Base-by-base conservation (phyloP, 2,329 filamentous ascomycete genomes). In the Alternaria burnsii region DNA sequence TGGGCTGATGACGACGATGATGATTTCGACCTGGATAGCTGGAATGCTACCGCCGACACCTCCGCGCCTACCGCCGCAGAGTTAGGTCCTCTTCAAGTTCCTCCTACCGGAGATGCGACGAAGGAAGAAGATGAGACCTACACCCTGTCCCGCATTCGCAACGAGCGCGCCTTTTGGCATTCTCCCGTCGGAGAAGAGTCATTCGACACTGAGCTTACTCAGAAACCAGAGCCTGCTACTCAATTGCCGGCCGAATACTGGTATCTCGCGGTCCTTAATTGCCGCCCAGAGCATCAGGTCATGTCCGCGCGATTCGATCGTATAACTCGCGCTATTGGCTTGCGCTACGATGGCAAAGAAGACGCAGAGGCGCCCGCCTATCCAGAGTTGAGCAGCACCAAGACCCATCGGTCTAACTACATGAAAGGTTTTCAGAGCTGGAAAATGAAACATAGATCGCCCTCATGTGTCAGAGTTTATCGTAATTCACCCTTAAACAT, bases 1-100 rank as follows among this genome's bases (percentile, higher is more conserved):
- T 73, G 71, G 71, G 60, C 68, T 16, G 67, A 73, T 24, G 67
- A 73, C n/a, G 70, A 71, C 5, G 63, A 70, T 1, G 69, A 72
- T 32, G 61, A 69, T 26, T 72, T 70, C 40, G 55, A 66, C 9
- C 32, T 62, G 10, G 54, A 60, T 8, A 26, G 51, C 20, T 70
- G 63, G 59, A 61, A 60, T 48, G 61, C 63, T 28, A 62, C 57
- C n/a, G 53, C 52, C 40, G 67, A 69, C 41, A 61, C 54, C 18
- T 66, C 63, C 8, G 56, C 61, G 10, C 62, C 65, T 1, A 56
- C 42, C 8, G n/a, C 44, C 2, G 42, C 32, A 1, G 58, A 66
- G 2, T 34, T 66, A 3, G 57, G 59, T 11, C 61, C 66, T 1
- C 55, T 64, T 3, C 65, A 68, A 22, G n/a, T 38, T 10, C 14